These are phyloP conservation scores for Rhodomyrtus tomentosa DNA, from an alignment of 345 rosid species.

Conservation along the genomic window DNA sequence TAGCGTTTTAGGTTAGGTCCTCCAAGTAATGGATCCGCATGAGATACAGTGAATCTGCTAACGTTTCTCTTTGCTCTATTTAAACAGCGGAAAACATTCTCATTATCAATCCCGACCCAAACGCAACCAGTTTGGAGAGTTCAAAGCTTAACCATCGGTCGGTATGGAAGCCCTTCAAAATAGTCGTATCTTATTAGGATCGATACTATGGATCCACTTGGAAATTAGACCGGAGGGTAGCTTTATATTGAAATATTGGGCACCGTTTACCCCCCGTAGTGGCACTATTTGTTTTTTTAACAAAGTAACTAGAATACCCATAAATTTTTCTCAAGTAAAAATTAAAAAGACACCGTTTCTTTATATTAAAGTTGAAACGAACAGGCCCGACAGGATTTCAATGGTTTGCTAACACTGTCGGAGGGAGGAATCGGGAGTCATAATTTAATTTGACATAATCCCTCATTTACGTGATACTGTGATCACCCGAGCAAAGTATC, in stretches of 20 bases:
- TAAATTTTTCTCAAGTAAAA: not conserved
- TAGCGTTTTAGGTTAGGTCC: not conserved
- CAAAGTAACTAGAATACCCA: not conserved
- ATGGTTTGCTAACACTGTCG: not conserved
- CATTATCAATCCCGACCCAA: not conserved
- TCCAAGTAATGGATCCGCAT: not conserved
- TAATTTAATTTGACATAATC: not conserved
- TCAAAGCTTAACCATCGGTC: not conserved
- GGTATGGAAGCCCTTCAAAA: too few relatives aligned
- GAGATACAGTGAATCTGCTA: not conserved
- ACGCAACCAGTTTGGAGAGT: not conserved
- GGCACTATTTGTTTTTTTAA: fast-evolving
- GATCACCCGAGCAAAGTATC: too few relatives aligned
- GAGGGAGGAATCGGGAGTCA: not conserved
- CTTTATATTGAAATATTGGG: too few relatives aligned
- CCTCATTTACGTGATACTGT: not conserved
- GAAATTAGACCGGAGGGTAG: too few relatives aligned
- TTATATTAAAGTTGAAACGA: not conserved
- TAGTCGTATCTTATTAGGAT: too few relatives aligned
- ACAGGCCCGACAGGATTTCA: not conserved
- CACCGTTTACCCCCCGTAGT: too few relatives aligned
- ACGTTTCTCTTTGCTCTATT: not conserved
- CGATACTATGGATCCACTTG: too few relatives aligned
- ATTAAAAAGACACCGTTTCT: not conserved
- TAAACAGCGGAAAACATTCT: not conserved